These are phyloP conservation scores for Cercophora scortea DNA, from an alignment of 495 filamentous ascomycete species.

Conservation along the genomic window DNA sequence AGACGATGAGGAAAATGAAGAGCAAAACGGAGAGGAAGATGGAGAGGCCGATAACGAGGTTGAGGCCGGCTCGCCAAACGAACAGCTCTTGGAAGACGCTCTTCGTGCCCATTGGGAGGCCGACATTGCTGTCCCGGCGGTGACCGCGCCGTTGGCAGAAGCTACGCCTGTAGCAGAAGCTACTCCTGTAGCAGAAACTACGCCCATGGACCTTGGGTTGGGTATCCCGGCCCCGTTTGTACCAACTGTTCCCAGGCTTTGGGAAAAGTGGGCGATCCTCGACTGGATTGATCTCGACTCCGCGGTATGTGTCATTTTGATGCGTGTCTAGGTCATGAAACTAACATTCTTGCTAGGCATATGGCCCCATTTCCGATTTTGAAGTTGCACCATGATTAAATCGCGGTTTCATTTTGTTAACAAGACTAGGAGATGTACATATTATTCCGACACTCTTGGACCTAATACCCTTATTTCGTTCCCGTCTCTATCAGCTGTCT, in stretches of 20 bases:
- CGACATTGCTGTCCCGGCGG: neutral
- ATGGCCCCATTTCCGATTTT: conserved; percentile 16
- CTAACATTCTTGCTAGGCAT: conserved; percentile 9
- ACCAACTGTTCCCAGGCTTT: neutral
- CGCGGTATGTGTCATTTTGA: conserved; percentile 11
- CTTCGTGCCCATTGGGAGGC: conserved; percentile 17
- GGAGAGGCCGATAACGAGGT: neutral
- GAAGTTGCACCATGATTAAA: no score
- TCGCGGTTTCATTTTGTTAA: no score
- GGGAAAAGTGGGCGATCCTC: conserved; percentile 15
- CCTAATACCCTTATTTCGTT: no score
- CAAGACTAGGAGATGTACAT: no score
- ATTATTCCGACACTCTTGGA: no score
- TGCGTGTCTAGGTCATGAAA: neutral
- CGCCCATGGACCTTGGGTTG: neutral
- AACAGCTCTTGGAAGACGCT: conserved; percentile 13
- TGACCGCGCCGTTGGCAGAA: neutral
- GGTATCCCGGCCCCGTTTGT: neutral
- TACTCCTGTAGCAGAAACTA: neutral
- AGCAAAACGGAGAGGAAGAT: neutral
- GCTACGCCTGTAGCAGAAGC: neutral
- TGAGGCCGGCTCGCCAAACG: conserved; percentile 1
- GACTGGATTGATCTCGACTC: conserved; percentile 23
- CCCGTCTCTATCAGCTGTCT: neutral
- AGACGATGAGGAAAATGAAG: neutral